These are phyloP conservation scores for Malus hybrid DNA, from an alignment of 331 rosid species.

Conservation along the genomic window DNA sequence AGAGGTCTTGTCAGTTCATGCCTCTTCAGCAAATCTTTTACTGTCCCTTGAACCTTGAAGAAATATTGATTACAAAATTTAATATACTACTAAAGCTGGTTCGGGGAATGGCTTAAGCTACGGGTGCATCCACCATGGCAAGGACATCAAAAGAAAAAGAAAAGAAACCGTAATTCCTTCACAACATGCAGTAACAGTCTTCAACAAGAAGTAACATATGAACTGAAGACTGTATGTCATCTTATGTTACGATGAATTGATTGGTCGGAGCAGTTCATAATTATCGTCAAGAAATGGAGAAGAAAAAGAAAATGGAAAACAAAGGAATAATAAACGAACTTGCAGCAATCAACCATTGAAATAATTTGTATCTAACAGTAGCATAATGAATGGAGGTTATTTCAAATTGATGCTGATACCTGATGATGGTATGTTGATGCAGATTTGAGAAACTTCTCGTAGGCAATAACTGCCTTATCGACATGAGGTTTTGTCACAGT, in stretches of 20 bases:
- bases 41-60: slow-evolving; percentile 65
- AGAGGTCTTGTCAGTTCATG: slow-evolving; percentile 74
- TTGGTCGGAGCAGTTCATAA: neutral
- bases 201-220: neutral
- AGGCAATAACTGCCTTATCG: slow-evolving; percentile 49
- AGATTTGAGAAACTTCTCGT: slow-evolving; percentile 64
- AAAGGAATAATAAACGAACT: neutral
- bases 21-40: slow-evolving; percentile 54
- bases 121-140: neutral
- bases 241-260: neutral
- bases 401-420: slow-evolving; percentile 32
- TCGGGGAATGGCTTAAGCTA: neutral
- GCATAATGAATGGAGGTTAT: neutral
- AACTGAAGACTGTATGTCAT: neutral
- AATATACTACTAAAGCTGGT: neutral
- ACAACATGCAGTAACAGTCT: neutral
- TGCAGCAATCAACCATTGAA: neutral
- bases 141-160: neutral
- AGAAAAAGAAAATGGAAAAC: neutral
- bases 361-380: neutral
- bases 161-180: neutral
- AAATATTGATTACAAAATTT: slow-evolving; percentile 9
- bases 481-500: slow-evolving; percentile 73
- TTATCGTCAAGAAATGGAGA: neutral
- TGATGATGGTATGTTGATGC: slow-evolving; percentile 68